A percentile compares a stretch with the other conserved stretches of the same genome.
These are phyloP conservation scores for Starmerella etchellsii DNA, from an alignment of 805 yeast genomes.

Conservation along the genomic window DNA sequence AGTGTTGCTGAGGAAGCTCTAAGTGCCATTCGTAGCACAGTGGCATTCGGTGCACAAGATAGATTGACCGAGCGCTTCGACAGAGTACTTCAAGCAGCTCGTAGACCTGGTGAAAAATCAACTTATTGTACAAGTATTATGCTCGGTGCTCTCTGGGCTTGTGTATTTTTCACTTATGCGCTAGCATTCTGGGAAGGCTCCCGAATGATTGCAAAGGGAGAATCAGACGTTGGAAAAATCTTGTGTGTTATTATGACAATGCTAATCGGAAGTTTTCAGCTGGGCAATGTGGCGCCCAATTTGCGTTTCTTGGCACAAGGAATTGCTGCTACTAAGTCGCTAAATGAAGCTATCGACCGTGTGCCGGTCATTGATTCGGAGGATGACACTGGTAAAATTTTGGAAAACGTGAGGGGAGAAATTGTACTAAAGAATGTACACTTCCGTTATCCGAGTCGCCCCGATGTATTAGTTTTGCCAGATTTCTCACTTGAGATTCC, in stretches of 20 bases:
- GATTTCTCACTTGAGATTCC: constrained; percentile 69
- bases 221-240: constrained; percentile 26
- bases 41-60: constrained; percentile 33
- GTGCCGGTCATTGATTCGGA: constrained; percentile 30
- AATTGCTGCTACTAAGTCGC: constrained; percentile 30
- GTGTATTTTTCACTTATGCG: constrained; percentile 30
- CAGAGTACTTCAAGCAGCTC: constrained; percentile 21
- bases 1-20: constrained; percentile 33
- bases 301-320: constrained; percentile 30
- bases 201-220: constrained; percentile 27
- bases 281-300: constrained; percentile 33
- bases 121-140: constrained; percentile 25
- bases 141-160: constrained; percentile 30
- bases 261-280: constrained; percentile 33
- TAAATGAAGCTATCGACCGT: constrained; percentile 34
- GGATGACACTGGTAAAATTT: constrained; percentile 22
- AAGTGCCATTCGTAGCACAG: constrained; percentile 31
- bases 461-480: constrained; percentile 68
- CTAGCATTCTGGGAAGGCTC: constrained; percentile 35
- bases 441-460: constrained; percentile 68
- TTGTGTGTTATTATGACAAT: constrained; percentile 30
- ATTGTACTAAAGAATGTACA: constrained; percentile 72
- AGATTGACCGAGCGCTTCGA: constrained; percentile 27
- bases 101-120: constrained; percentile 20
- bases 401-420: constrained; percentile 38